Evolutionary conservation across 345 rosid genomes (phyloP), one percentile per base, ranked within the genome.

Genomic region (Rubroshorea leprosula): DNA sequence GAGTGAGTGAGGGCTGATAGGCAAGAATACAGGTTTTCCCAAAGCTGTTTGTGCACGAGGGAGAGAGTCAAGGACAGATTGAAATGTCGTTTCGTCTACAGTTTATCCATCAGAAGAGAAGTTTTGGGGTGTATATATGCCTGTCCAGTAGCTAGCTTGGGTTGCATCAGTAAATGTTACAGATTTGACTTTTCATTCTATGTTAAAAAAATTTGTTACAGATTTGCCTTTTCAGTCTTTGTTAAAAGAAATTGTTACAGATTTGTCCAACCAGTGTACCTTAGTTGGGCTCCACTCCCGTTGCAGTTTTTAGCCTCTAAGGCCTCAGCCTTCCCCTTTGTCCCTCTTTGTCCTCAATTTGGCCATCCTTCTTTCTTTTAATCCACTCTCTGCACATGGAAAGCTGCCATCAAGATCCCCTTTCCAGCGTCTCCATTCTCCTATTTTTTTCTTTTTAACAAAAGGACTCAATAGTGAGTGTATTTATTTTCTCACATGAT

Each of bases 71-170:
- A 74, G 57, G 73, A 52, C 66, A 43, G 67, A 75, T 62, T 67
- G 88, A 79, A 51, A 69, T 43, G 84, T 82, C 88, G 62, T 63
- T 66, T 82, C 88, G 67, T 66, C 64, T 60, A 82, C 83, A 79
- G 88, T 77, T 53, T 6, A 66, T 39, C 72, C 67, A 64, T 63
- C 73, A 60, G 71, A 58, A 57, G 59, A 44, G 21, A 57, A 35
- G 41, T 10, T 35, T 35, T 10, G 41, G 41, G 41, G 41, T 35
- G n/a, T 38, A 67, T 66, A 46, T 54, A 20, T 48, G 48, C 38
- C 75, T 63, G 75, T 71, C 22, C 41, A n/a, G 41, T 35, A 35
- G 6, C 1, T 6, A 2, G 41, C 5, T 35, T n/a, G n/a, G 66
- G 54, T 53, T 65, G 72, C 70, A 66, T 46, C 74, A 62, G 64